Conservation (phyloP, 192 early-diverging fungal species). For the Coemansia guatemalensis region DNA sequence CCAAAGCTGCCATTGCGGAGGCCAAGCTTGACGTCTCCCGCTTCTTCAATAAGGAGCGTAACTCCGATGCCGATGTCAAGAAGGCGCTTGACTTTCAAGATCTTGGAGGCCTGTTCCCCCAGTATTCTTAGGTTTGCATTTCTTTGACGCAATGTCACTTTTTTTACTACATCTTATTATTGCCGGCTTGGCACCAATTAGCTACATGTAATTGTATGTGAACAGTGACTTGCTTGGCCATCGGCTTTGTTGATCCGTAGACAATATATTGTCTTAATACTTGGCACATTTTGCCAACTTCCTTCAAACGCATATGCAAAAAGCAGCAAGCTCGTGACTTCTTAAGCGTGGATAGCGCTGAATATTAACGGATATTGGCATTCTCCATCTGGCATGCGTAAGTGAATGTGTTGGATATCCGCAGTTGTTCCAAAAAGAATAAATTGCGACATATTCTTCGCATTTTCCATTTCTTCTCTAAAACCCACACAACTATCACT, state of each 20-base stretch:
- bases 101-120: slow-evolving; percentile 32
- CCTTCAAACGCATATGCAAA: too few relatives aligned
- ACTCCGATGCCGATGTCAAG: slow-evolving; percentile 31
- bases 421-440: too few relatives aligned
- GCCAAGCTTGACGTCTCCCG: slow-evolving; percentile 44
- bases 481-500: too few relatives aligned
- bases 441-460: too few relatives aligned
- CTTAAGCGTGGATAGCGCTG: too few relatives aligned
- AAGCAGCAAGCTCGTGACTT: too few relatives aligned
- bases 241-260: too few relatives aligned
- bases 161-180: background rate
- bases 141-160: background rate
- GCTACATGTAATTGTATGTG: background rate
- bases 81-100: slow-evolving; percentile 26
- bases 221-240: too few relatives aligned
- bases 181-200: background rate
- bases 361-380: too few relatives aligned
- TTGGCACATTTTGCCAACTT: background rate
- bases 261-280: background rate
- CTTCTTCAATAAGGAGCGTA: slow-evolving; percentile 32
- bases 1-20: slow-evolving; percentile 31
- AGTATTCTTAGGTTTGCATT: slow-evolving; percentile 14
- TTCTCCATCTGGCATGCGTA: too few relatives aligned
- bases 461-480: too few relatives aligned
- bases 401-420: too few relatives aligned